Evolutionary conservation across 495 filamentous ascomycete species (phyloP).

Genomic region (Penicillium taxi): DNA sequence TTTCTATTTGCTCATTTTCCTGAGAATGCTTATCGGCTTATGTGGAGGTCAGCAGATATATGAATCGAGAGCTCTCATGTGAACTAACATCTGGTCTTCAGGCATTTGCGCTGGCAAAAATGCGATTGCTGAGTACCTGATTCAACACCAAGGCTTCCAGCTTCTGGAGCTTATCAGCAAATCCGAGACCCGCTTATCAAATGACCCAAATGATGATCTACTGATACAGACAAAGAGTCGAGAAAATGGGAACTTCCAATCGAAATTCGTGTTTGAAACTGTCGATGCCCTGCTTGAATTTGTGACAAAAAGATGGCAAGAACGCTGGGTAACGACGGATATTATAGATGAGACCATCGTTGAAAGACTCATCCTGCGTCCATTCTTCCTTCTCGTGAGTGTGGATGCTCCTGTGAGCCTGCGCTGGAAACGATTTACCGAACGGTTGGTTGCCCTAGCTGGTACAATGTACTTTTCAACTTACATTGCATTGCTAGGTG

Average conservation of each 20-base stretch:
- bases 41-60: slow-evolving; percentile 63
- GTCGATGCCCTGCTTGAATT: slow-evolving; percentile 65
- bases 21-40: slow-evolving; percentile 78
- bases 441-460: slow-evolving; percentile 33
- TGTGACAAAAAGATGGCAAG: slow-evolving; percentile 76
- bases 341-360: slow-evolving; percentile 60
- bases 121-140: slow-evolving; percentile 75
- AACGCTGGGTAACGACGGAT: slow-evolving; percentile 75
- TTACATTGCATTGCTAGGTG: slow-evolving; percentile 28
- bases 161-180: slow-evolving; percentile 27
- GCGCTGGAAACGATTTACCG: slow-evolving; percentile 67
- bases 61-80: background rate
- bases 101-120: slow-evolving; percentile 87
- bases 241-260: slow-evolving; percentile 13
- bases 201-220: slow-evolving; percentile 24
- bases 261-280: slow-evolving; percentile 44
- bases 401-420: slow-evolving; percentile 81
- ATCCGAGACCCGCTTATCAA: slow-evolving; percentile 10
- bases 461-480: background rate
- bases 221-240: slow-evolving; percentile 22
- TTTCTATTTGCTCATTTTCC: background rate
- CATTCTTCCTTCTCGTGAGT: slow-evolving; percentile 87
- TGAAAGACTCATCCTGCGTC: slow-evolving; percentile 65
- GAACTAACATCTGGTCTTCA: slow-evolving; percentile 28
- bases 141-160: slow-evolving; percentile 66